These are phyloP conservation scores for Beauveria sp. DNA, from an alignment of 2,329 filamentous ascomycete genomes.

Conservation along the genomic window DNA sequence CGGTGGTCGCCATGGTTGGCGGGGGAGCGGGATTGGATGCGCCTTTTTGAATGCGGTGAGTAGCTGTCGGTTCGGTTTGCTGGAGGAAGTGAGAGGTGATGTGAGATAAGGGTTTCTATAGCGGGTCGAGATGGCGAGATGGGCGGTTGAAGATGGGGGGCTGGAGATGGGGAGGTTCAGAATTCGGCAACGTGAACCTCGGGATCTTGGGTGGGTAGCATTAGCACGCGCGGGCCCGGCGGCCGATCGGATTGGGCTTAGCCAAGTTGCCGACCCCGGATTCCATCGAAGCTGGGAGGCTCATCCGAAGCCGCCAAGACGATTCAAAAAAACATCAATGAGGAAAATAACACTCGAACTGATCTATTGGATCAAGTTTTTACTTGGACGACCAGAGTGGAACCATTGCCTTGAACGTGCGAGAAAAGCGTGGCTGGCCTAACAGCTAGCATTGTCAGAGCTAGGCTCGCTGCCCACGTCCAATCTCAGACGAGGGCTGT, in stretches of 20 bases:
- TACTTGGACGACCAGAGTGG: too few relatives aligned
- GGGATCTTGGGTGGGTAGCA: slow-evolving; percentile 1
- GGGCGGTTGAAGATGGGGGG: background rate
- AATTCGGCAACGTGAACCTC: slow-evolving; percentile 5
- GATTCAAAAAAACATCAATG: too few relatives aligned
- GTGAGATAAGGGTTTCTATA: background rate
- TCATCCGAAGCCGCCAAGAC: too few relatives aligned
- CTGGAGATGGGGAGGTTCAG: background rate
- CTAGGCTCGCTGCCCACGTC: too few relatives aligned
- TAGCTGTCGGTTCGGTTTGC: background rate
- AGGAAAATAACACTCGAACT: too few relatives aligned
- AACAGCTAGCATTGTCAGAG: too few relatives aligned
- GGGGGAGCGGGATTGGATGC: too few relatives aligned
- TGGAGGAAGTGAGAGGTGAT: background rate
- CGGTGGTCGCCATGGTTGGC: background rate
- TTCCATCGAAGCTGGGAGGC: background rate
- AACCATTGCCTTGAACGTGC: too few relatives aligned
- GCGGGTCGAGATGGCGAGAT: background rate
- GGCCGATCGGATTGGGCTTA: background rate
- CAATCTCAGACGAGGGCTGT: too few relatives aligned
- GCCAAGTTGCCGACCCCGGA: background rate
- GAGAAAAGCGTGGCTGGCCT: too few relatives aligned
- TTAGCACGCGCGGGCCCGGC: background rate
- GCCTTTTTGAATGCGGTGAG: too few relatives aligned
- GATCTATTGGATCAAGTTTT: too few relatives aligned